phyloP scores from a whole-genome alignment of 306 rosid genomes.

The Corylus heterophylla region DNA sequence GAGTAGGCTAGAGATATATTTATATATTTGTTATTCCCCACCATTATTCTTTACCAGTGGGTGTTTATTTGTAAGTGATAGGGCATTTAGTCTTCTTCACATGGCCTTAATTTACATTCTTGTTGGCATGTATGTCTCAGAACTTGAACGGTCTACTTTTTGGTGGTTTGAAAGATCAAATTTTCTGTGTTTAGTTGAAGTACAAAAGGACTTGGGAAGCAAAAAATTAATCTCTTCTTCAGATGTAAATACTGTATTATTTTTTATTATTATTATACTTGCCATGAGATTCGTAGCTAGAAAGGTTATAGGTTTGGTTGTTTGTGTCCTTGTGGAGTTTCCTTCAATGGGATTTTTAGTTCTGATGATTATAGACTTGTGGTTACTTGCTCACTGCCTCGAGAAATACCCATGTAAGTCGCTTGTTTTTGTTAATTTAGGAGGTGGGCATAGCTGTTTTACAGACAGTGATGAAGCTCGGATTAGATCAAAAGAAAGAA shows the following conservation, averaged over 20 bases:
- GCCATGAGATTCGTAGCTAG: background rate
- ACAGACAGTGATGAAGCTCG: conserved; percentile 95
- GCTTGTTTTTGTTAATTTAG: conserved; percentile 43
- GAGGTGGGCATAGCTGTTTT: conserved; percentile 99
- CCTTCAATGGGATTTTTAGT: background rate
- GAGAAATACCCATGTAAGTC: background rate
- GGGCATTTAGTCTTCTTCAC: background rate
- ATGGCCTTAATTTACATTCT: background rate
- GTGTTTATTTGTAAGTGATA: background rate
- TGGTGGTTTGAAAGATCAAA: background rate
- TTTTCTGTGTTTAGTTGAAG: background rate
- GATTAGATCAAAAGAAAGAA: conserved; percentile 74
- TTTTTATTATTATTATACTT: background rate
- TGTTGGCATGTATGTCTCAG: background rate
- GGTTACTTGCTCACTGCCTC: background rate
- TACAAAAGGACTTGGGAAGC: background rate
- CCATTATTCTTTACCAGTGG: background rate
- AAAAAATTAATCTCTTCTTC: background rate
- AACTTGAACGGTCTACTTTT: background rate
- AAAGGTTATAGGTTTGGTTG: background rate
- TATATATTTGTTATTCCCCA: background rate
- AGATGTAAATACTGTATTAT: background rate
- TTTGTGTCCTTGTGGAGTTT: background rate
- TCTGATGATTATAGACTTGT: background rate
- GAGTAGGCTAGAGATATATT: conserved; percentile 3